Evolutionary conservation across 352 stramenopile species (phyloP).

Genomic region (Phytophthora idaei): DNA sequence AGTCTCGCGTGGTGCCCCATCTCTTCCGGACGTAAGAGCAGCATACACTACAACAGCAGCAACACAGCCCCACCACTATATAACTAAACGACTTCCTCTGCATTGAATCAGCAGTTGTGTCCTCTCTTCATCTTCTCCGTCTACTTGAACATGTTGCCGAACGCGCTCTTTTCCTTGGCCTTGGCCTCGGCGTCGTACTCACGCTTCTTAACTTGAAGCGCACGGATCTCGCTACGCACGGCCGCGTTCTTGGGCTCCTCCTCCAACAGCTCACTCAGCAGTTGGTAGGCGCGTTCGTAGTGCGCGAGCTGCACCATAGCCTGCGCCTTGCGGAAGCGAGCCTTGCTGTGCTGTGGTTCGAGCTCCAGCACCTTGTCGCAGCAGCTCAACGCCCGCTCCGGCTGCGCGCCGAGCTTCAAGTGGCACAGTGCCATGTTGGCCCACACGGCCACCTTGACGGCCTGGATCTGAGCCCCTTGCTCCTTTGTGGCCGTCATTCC

Average conservation of each 20-base stretch:
- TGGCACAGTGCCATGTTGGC: slow-evolving; percentile 86
- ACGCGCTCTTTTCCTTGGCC: slow-evolving; percentile 61
- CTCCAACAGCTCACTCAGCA: slow-evolving; percentile 60
- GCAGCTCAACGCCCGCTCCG: slow-evolving; percentile 58
- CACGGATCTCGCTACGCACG: slow-evolving; percentile 66
- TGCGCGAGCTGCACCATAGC: slow-evolving; percentile 62
- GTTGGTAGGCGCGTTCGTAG: slow-evolving; percentile 56
- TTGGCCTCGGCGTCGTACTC: slow-evolving; percentile 63
- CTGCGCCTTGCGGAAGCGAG: slow-evolving; percentile 83
- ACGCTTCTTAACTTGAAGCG: slow-evolving; percentile 56
- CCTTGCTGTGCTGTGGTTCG: slow-evolving; percentile 73
- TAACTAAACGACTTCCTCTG: slow-evolving; percentile 7
- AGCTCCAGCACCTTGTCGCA: slow-evolving; percentile 82
- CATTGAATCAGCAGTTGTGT: slow-evolving; percentile 11
- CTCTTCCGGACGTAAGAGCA: slow-evolving; percentile 28
- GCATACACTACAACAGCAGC: background rate
- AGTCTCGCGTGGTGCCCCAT: slow-evolving; percentile 51
- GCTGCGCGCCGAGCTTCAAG: slow-evolving; percentile 63
- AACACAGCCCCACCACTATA: background rate
- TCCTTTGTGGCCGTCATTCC: slow-evolving; percentile 61
- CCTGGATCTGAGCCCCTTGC: slow-evolving; percentile 62
- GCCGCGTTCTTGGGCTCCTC: slow-evolving; percentile 75
- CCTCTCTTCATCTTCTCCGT: background rate
- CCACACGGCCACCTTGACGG: slow-evolving; percentile 73
- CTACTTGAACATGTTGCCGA: slow-evolving; percentile 83